Conservation (phyloP, 2,329 filamentous ascomycete species). For the Nannizziopsis barbatae region DNA sequence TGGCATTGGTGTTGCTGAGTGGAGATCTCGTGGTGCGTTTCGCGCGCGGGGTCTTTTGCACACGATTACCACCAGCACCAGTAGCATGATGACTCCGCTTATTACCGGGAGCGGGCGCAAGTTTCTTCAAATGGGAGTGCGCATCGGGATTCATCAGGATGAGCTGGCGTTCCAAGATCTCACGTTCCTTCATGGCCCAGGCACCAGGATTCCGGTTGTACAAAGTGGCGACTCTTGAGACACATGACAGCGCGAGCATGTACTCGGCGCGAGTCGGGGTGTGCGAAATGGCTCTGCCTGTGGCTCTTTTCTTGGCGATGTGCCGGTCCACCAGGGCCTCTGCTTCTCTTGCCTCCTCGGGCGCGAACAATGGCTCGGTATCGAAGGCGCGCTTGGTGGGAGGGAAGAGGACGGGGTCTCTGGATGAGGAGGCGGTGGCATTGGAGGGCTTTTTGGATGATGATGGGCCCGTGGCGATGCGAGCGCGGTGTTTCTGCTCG, state of each 20-base stretch:
- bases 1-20: constrained; percentile 31
- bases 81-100: constrained; percentile 16
- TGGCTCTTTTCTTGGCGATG: constrained; percentile 21
- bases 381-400: constrained; percentile 22
- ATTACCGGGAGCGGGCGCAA: constrained; percentile 31
- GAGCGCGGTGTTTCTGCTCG: constrained; percentile 30
- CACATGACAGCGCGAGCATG: constrained; percentile 34
- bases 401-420: constrained; percentile 36
- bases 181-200: constrained; percentile 34
- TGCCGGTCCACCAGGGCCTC: constrained; percentile 34
- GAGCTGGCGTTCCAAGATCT: constrained; percentile 33
- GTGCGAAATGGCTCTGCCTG: constrained; percentile 30
- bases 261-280: constrained; percentile 37
- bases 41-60: constrained; percentile 20
- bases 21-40: constrained; percentile 33
- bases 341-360: constrained; percentile 20
- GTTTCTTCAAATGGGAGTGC: constrained; percentile 27
- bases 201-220: constrained; percentile 37
- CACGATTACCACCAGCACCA: too few relatives aligned
- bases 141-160: constrained; percentile 24
- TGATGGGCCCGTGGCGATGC: constrained; percentile 18
- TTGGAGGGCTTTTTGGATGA: not conserved
- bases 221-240: constrained; percentile 32
- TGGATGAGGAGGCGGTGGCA: constrained; percentile 21
- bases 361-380: constrained; percentile 35